Evolutionary conservation across 2,329 filamentous ascomycete genomes (phyloP).

Genomic region (Ophiocordyceps australis): DNA sequence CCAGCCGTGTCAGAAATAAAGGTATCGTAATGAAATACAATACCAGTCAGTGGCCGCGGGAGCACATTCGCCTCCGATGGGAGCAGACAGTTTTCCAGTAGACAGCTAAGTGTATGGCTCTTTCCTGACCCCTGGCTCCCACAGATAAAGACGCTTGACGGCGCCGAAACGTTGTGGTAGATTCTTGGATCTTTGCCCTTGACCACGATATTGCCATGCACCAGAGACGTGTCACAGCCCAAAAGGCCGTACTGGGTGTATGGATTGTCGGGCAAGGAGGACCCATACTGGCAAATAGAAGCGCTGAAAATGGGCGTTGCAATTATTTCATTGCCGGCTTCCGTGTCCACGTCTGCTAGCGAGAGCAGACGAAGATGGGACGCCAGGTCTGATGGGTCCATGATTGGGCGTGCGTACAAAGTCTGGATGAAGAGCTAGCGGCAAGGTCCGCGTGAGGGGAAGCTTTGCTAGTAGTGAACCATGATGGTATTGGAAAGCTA

Average conservation of each 20-base stretch:
- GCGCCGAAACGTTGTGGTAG: constrained; percentile 27
- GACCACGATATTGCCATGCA: background rate
- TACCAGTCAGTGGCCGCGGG: constrained; percentile 32
- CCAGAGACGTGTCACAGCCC: constrained; percentile 3
- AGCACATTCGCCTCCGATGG: constrained; percentile 23
- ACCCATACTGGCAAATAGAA: constrained; percentile 2
- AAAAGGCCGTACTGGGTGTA: constrained; percentile 6
- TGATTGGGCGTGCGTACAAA: no score
- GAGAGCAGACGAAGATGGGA: constrained; percentile 3
- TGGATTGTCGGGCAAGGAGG: background rate
- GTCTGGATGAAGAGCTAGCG: no score
- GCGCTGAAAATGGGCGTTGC: constrained; percentile 6
- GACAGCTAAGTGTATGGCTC: constrained; percentile 37
- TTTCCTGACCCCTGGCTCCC: constrained; percentile 48
- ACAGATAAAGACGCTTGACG: constrained; percentile 44
- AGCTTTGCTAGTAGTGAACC: no score
- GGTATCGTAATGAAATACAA: constrained; percentile 48
- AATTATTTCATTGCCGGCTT: constrained; percentile 3
- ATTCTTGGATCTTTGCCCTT: constrained; percentile 10
- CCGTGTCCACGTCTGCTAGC: background rate
- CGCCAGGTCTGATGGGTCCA: background rate
- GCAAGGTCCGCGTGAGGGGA: no score
- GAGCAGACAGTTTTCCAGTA: constrained; percentile 39
- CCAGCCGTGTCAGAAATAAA: constrained; percentile 28
- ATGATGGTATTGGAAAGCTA: no score